phyloP scores from a whole-genome alignment of 179 eudicot genomes.

The Carnegiea gigantea region DNA sequence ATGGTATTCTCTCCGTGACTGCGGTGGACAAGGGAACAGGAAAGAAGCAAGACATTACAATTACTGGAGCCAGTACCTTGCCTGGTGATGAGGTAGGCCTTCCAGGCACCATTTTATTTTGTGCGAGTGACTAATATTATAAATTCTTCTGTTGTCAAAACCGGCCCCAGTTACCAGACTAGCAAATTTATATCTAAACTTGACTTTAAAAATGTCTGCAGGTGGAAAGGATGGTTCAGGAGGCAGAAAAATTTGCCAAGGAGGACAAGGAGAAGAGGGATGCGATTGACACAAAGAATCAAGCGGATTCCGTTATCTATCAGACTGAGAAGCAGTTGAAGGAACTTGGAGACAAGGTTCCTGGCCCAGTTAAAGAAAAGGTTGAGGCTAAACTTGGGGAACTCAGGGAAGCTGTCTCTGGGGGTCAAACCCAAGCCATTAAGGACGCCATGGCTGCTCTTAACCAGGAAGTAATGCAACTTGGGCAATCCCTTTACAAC shows the following conservation, averaged over 20 bases:
- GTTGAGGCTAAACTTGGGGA: conserved; percentile 85
- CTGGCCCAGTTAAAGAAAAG: conserved; percentile 79
- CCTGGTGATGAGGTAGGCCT: conserved; percentile 78
- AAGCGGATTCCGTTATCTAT: conserved; percentile 91
- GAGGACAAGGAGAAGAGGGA: conserved; percentile 99
- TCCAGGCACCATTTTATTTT: neutral
- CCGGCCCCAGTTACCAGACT: neutral
- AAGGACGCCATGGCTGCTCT: conserved; percentile 92
- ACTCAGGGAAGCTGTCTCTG: conserved; percentile 75
- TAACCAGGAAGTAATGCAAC: conserved; percentile 97
- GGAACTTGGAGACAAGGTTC: conserved; percentile 95
- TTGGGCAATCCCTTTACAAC: conserved; percentile 89
- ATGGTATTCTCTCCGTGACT: conserved; percentile 84
- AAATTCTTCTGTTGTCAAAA: neutral
- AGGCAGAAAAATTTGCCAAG: conserved; percentile 80
- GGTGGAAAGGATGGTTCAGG: conserved; percentile 89
- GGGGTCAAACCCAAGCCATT: conserved; percentile 72
- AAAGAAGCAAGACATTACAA: conserved; percentile 94
- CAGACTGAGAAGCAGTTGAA: conserved; percentile 95
- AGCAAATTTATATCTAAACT: neutral
- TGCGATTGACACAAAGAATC: conserved; percentile 91
- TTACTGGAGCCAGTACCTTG: conserved; percentile 94
- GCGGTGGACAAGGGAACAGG: conserved; percentile 93
- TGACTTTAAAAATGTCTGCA: conserved; percentile 17
- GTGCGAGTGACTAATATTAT: too few relatives aligned